Percentiles rank a stretch among this genome's conserved stretches.
These are phyloP conservation scores for Mycena haematopus DNA, from an alignment of 768 basidiomycete species.

Conservation along the genomic window DNA sequence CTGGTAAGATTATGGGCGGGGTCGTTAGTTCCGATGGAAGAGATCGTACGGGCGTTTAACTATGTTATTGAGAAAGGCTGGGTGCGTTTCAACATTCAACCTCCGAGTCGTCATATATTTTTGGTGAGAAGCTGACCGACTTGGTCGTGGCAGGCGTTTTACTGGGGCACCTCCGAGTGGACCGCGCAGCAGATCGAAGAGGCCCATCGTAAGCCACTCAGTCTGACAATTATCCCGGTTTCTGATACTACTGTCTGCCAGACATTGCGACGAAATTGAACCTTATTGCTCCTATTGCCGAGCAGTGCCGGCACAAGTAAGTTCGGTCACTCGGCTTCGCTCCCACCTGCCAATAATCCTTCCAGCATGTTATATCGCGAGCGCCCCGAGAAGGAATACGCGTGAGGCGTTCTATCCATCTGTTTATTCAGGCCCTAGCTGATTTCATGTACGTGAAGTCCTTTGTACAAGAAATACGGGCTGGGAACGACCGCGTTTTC, in stretches of 20 bases:
- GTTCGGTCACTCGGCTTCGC: constrained; percentile 34
- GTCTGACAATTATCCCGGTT: not conserved
- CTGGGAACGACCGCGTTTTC: constrained; percentile 78
- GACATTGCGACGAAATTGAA: constrained; percentile 72
- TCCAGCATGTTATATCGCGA: constrained; percentile 79
- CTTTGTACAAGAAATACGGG: constrained; percentile 70
- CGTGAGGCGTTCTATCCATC: constrained; percentile 40
- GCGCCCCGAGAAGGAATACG: constrained; percentile 82
- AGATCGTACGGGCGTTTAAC: constrained; percentile 84
- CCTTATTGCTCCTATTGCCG: constrained; percentile 72
- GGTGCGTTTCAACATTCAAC: constrained; percentile 34
- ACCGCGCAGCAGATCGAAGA: constrained; percentile 72
- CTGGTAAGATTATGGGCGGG: not conserved
- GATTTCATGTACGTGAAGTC: constrained; percentile 40
- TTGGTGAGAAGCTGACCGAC: not conserved
- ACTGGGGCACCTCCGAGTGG: constrained; percentile 86
- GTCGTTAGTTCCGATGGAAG: constrained; percentile 66
- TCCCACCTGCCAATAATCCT: not conserved
- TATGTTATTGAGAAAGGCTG: constrained; percentile 76
- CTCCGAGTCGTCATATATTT: too few relatives aligned
- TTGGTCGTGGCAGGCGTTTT: constrained; percentile 49
- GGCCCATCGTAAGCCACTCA: constrained; percentile 56
- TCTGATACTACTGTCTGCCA: constrained; percentile 29
- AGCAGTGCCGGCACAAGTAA: constrained; percentile 75
- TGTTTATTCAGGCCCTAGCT: not conserved